Evolutionary conservation across 352 stramenopile genomes (phyloP).

Genomic region (Globisporangium recalcitrans): DNA sequence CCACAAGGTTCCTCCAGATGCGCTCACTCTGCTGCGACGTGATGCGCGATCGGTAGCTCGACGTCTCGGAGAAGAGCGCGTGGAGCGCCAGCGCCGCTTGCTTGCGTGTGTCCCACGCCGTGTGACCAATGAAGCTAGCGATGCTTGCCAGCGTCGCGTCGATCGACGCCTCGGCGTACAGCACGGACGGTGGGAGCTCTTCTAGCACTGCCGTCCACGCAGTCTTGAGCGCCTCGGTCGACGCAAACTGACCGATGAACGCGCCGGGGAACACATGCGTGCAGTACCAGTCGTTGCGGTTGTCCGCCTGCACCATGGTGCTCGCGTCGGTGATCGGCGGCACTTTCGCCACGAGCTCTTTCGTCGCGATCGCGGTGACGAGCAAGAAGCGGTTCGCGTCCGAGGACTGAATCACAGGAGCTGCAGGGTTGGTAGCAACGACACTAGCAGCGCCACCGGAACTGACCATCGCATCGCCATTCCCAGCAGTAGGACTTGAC

Average conservation of each 20-base stretch:
- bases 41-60: slow-evolving; percentile 40
- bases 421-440: background rate
- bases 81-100: slow-evolving; percentile 66
- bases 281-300: slow-evolving; percentile 58
- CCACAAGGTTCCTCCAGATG: slow-evolving; percentile 47
- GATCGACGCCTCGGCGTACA: slow-evolving; percentile 45
- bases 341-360: slow-evolving; percentile 58
- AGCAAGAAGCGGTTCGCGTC: slow-evolving; percentile 65
- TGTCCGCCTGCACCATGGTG: slow-evolving; percentile 31
- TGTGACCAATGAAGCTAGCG: slow-evolving; percentile 45
- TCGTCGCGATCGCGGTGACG: slow-evolving; percentile 64
- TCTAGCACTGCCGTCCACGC: slow-evolving; percentile 62
- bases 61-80: slow-evolving; percentile 36
- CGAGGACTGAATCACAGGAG: slow-evolving; percentile 7
- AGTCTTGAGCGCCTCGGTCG: slow-evolving; percentile 33
- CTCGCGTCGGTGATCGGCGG: slow-evolving; percentile 38
- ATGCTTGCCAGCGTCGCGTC: slow-evolving; percentile 39
- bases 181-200: slow-evolving; percentile 56
- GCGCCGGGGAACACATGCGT: slow-evolving; percentile 62
- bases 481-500: background rate
- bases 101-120: slow-evolving; percentile 69
- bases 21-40: slow-evolving; percentile 35
- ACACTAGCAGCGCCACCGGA: background rate
- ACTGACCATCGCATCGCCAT: background rate
- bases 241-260: slow-evolving; percentile 70